Base-by-base conservation (phyloP, 371 early-diverging fungal genomes). In the Mucor plumbeus region DNA sequence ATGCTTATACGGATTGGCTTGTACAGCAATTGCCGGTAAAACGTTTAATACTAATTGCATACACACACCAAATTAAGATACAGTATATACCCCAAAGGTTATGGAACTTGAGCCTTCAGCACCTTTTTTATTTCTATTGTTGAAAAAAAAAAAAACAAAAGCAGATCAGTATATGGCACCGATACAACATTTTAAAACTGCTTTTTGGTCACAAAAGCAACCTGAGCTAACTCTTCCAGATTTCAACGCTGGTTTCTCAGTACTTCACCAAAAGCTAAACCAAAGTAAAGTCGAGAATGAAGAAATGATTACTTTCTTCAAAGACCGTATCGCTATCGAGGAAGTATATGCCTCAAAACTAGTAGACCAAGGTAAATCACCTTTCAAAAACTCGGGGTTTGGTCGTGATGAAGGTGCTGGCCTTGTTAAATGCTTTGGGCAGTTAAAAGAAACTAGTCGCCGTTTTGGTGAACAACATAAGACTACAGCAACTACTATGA, bases 341-440 rank as follows among this genome's bases (percentile, higher is more conserved):
- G 87, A 91, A 63, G 72, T 71, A 9, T 90, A 89, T 67, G 88
- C 86, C 3, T 77, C 57, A 39, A 82, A 79, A 47, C 75, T 91
- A 57, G 76, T 73, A 13, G 84, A 88, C 50, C 86, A 90, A 65
- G 81, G 86, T 3, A 81, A 71, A 54, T 48, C 63, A 1, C 11
- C 26, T 10, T 60, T 68, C 6, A 75, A 82, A 59, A 40, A 77
- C 3, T 70, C 81, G 11, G 92, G 91, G 4, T 92, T 92, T 67
- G 82, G 77, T 4, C 84, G 88, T 57, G 92, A 92, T 75, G 93
- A 91, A 44, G 93, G 93, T 3, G 93, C 91, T 8, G 85, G 87
- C 7, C 78, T 92, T 59, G 79, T 84, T 60, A 85, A 80, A 31
- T 90, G 88, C 15, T 92, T 86, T 67, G 85, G 82, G 59, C 85